These are phyloP conservation scores for Backusella macrospora DNA, from an alignment of 192 early-diverging fungal species.

Conservation along the genomic window DNA sequence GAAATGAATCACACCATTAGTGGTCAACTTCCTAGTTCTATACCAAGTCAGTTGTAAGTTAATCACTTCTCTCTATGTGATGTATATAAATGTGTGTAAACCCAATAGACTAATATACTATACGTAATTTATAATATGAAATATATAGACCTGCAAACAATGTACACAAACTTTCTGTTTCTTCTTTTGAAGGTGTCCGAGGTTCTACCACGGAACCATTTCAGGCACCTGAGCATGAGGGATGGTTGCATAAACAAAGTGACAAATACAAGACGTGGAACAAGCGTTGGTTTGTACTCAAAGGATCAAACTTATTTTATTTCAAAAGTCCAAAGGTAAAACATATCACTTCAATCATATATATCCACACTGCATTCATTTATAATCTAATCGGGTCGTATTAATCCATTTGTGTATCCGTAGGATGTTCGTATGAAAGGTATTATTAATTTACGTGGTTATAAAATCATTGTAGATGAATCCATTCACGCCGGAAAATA, in stretches of 20 bases:
- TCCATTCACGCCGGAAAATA: slow-evolving; percentile 61
- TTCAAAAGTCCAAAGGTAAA: slow-evolving; percentile 58
- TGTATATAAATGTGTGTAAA: neutral
- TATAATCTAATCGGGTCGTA: too few species aligned
- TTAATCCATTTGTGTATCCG: too few species aligned
- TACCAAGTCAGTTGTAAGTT: slow-evolving; percentile 5
- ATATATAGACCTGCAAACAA: neutral
- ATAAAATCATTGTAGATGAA: slow-evolving; percentile 58
- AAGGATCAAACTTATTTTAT: slow-evolving; percentile 59
- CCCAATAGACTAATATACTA: neutral
- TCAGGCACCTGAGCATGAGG: slow-evolving; percentile 57
- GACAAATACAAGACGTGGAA: slow-evolving; percentile 65
- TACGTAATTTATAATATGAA: too few species aligned
- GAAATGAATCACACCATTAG: too few species aligned
- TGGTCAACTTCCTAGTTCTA: neutral
- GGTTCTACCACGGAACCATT: slow-evolving; percentile 19
- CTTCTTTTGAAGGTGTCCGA: slow-evolving; percentile 16
- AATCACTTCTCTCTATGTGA: neutral
- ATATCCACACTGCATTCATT: too few species aligned
- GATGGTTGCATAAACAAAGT: slow-evolving; percentile 62
- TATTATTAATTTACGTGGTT: slow-evolving; percentile 59
- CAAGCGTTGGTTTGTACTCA: slow-evolving; percentile 66
- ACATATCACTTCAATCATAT: too few species aligned
- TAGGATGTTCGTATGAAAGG: slow-evolving; percentile 54
- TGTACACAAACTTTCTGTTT: slow-evolving; percentile 23